Evolutionary conservation across 1,284 basidiomycete species (phyloP), one percentile per base, ranked within the genome.

Genomic region (Cutaneotrichosporon sp.): DNA sequence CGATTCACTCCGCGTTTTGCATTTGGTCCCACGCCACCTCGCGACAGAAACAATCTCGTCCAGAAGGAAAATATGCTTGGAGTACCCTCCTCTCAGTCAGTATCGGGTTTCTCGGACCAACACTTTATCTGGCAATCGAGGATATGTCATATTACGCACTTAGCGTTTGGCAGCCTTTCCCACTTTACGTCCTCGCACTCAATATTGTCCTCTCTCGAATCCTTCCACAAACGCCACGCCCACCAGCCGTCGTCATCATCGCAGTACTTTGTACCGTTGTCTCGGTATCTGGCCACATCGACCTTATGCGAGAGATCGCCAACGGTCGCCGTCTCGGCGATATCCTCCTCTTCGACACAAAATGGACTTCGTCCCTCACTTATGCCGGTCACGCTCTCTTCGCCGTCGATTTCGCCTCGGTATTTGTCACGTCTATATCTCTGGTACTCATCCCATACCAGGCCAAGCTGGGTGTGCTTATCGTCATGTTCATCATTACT

Each of bases 81-180:
- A 22, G 60, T 8, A 52, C 60, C 30, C 51, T 64, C 26, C 21
- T 65, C 30, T 16, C 60, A 11, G 40, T 51, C 4, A 11, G 46
- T 2, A 11, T 57, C 22, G 65, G 65, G 13, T 59, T 56, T 18
- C 6, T 61, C 8, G 31, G 42, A 1, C 61, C 66, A 4, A 50
- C 61, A n/a, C 36, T 62, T 8, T 56, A 36, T 49, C n/a, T 61
- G 10, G 38, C 59, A 26, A 1, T 7, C n/a, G 18, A 50, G 34
- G 32, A 52, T 11, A 61, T 47, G 21, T 18, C 31, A 11, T 68
- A 59, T 59, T 21, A 13, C n/a, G 51, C 63, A 4, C 56, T 68
- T 26, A 21, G 56, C 5, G 18, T 63, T 38, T 68, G 66, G 66
- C 66, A 68, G 42, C 61, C 61, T 4, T 68, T 68, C 66, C 66